Evolutionary conservation across 352 stramenopile genomes (phyloP).

Genomic region (Pythium grandisporangium): DNA sequence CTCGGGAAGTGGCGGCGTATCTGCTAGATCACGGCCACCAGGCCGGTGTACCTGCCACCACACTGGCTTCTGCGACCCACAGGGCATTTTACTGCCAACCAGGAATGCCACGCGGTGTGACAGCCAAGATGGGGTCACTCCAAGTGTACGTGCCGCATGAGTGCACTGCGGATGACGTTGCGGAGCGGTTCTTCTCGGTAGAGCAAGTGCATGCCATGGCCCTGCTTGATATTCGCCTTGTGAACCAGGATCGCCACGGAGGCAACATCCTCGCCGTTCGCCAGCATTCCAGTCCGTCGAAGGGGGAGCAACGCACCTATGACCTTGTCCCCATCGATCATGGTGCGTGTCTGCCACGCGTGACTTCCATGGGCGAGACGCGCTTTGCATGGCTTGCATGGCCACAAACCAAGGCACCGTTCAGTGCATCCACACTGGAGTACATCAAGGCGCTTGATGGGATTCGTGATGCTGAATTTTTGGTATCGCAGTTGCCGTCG

Average conservation of each 20-base stretch:
- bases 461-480: constrained; percentile 17
- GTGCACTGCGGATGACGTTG: constrained; percentile 52
- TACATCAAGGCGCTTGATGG: constrained; percentile 34
- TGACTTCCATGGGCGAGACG: constrained; percentile 37
- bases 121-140: constrained; percentile 32
- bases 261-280: constrained; percentile 58
- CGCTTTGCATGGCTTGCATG: constrained; percentile 66
- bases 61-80: constrained; percentile 25
- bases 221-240: constrained; percentile 69
- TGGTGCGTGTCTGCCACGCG: constrained; percentile 50
- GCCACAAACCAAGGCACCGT: constrained; percentile 45
- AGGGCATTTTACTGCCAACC: constrained; percentile 21
- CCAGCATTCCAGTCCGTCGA: not conserved
- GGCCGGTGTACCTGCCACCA: constrained; percentile 37
- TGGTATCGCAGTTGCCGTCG: constrained; percentile 15
- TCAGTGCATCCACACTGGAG: constrained; percentile 14
- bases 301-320: constrained; percentile 9
- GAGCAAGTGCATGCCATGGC: constrained; percentile 61
- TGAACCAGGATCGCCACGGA: constrained; percentile 73
- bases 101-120: not conserved
- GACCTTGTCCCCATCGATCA: constrained; percentile 71
- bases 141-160: constrained; percentile 58
- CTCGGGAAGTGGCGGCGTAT: constrained; percentile 49
- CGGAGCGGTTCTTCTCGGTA: constrained; percentile 24
- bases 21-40: constrained; percentile 35